phyloP scores from a whole-genome alignment of 2,329 filamentous ascomycete species.

The Cyphellophora attinorum region DNA sequence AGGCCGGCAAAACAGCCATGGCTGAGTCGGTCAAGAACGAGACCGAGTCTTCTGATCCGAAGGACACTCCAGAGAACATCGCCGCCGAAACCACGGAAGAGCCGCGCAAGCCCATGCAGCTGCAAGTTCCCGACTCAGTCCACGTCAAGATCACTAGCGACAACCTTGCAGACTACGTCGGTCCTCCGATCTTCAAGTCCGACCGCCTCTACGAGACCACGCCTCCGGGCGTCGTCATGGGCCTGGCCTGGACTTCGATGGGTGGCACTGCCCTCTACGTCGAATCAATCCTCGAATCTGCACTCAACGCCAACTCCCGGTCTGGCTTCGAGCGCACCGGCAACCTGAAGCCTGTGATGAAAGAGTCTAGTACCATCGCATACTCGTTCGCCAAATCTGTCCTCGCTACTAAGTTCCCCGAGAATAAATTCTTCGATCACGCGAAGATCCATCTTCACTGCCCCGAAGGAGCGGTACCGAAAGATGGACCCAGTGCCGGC shows the following conservation, averaged over 20 bases:
- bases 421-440: conserved; percentile 93
- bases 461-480: conserved; percentile 89
- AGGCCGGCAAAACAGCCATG: conserved; percentile 71
- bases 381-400: conserved; percentile 92
- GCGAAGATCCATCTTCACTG: conserved; percentile 93
- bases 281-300: conserved; percentile 85
- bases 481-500: conserved; percentile 84
- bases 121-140: conserved; percentile 78
- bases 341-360: conserved; percentile 95
- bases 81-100: conserved; percentile 51
- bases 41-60: conserved; percentile 37
- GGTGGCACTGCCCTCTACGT: conserved; percentile 94
- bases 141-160: conserved; percentile 79
- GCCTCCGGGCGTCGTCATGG: conserved; percentile 92
- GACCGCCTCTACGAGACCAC: conserved; percentile 91
- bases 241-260: conserved; percentile 95
- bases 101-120: conserved; percentile 43
- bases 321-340: conserved; percentile 84
- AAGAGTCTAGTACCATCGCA: conserved; percentile 88
- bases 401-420: conserved; percentile 73
- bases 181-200: conserved; percentile 88
- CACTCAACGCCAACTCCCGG: conserved; percentile 62
- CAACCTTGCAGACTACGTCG: conserved; percentile 93
- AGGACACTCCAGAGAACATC: conserved; percentile 50
- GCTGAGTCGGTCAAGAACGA: conserved; percentile 61